A percentile compares a stretch with the other conserved stretches of the same genome.
Evolutionary conservation across 768 basidiomycete genomes (phyloP).

Genomic region (Lactarius evosmus): DNA sequence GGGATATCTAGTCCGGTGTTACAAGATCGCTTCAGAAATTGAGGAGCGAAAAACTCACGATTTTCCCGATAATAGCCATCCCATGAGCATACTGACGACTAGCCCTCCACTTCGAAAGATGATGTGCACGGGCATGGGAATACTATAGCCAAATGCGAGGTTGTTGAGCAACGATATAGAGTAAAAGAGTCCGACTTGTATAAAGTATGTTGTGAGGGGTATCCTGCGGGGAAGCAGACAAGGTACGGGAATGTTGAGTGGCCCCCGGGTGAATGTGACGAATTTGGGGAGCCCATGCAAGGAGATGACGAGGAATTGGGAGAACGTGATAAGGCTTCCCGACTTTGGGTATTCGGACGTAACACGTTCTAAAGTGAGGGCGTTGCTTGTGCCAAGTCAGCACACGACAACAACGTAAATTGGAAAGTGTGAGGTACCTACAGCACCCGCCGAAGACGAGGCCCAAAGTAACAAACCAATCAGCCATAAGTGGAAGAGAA

Average conservation of each 20-base stretch:
- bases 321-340: conserved; percentile 83
- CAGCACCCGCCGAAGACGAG: conserved; percentile 92
- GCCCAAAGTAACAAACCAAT: conserved; percentile 64
- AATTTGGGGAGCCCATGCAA: conserved; percentile 69
- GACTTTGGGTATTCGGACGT: conserved; percentile 64
- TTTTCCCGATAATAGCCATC: conserved; percentile 63
- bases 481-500: conserved; percentile 14
- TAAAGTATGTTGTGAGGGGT: conserved; percentile 66
- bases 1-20: conserved; percentile 49
- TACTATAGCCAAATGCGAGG: conserved; percentile 79
- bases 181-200: conserved; percentile 82
- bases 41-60: conserved; percentile 42
- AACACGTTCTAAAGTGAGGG: conserved; percentile 70
- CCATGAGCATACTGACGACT: conserved; percentile 78
- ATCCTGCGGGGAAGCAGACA: conserved; percentile 60
- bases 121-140: conserved; percentile 93
- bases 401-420: background rate
- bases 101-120: conserved; percentile 90
- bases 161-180: conserved; percentile 82
- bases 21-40: conserved; percentile 17
- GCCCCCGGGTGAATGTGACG: conserved; percentile 32
- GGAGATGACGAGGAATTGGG: conserved; percentile 79
- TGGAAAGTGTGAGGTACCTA: conserved; percentile 42
- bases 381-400: conserved; percentile 51
- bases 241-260: conserved; percentile 35